A percentile compares a stretch with the other conserved stretches of the same genome.
phyloP scores from a whole-genome alignment of 257 asterid species.

The Ocimum tenuiflorum region DNA sequence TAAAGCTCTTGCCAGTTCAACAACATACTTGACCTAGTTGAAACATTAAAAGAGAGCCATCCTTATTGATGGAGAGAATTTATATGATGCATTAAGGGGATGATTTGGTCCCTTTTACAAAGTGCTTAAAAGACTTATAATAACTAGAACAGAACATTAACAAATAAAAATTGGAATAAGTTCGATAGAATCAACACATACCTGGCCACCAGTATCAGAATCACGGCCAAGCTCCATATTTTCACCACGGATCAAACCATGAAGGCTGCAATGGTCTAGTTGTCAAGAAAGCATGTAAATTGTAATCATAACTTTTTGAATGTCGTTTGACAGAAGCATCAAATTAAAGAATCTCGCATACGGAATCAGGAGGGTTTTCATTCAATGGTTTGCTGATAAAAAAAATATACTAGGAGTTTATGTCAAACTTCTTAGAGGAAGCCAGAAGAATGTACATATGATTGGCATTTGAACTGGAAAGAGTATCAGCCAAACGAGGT shows the following conservation, averaged over 20 bases:
- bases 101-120: neutral
- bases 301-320: neutral
- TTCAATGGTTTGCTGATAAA: neutral
- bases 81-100: slow-evolving; percentile 9
- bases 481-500: neutral
- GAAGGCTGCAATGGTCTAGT: slow-evolving; percentile 55
- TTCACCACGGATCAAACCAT: slow-evolving; percentile 90
- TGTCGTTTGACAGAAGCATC: neutral
- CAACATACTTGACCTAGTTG: slow-evolving; percentile 81
- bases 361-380: neutral
- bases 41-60: slow-evolving; percentile 6
- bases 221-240: slow-evolving; percentile 99
- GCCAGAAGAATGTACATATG: neutral
- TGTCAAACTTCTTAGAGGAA: neutral
- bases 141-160: neutral
- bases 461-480: neutral
- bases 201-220: slow-evolving; percentile 99
- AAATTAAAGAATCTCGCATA: neutral
- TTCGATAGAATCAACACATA: slow-evolving; percentile 13
- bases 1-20: slow-evolving; percentile 86
- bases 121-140: neutral
- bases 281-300: slow-evolving; percentile 19
- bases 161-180: neutral
- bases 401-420: neutral
- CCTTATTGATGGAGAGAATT: neutral